Conservation (phyloP, 208 protist genomes). For the Zelonia costaricensis region DNA sequence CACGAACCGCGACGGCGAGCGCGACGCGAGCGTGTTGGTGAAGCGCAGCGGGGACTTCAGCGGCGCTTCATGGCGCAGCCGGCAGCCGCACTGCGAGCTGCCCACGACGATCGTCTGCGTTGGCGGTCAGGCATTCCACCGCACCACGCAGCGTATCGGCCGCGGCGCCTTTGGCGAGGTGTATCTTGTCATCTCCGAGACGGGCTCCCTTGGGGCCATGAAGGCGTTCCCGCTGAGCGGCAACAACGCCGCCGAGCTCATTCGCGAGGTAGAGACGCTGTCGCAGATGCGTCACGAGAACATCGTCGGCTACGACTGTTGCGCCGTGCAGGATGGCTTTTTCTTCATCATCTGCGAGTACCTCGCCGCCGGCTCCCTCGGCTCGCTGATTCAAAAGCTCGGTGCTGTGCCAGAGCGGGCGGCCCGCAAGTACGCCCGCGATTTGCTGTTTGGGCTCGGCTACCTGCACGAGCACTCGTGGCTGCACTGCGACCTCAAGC, state of each 20-base stretch:
- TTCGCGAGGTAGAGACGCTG: conserved; percentile 76
- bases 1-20: conserved; percentile 3
- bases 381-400: conserved; percentile 50
- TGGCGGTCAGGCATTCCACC: conserved; percentile 46
- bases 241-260: conserved; percentile 26
- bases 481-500: conserved; percentile 92
- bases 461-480: conserved; percentile 85
- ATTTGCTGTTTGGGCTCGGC: conserved; percentile 72
- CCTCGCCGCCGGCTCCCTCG: conserved; percentile 76
- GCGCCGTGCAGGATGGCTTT: conserved; percentile 53
- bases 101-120: conserved; percentile 38
- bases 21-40: background rate
- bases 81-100: conserved; percentile 6
- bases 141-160: conserved; percentile 47
- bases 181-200: conserved; percentile 65
- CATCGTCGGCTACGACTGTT: conserved; percentile 95
- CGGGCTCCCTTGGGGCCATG: conserved; percentile 67
- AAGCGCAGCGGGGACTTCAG: background rate
- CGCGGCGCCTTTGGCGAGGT: conserved; percentile 67
- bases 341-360: conserved; percentile 89
- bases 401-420: conserved; percentile 40
- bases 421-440: conserved; percentile 54
- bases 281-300: conserved; percentile 83
- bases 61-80: background rate
- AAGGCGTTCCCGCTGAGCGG: conserved; percentile 52